Evolutionary conservation across 2,329 filamentous ascomycete species (phyloP).

Genomic region (Fusarium sp.): DNA sequence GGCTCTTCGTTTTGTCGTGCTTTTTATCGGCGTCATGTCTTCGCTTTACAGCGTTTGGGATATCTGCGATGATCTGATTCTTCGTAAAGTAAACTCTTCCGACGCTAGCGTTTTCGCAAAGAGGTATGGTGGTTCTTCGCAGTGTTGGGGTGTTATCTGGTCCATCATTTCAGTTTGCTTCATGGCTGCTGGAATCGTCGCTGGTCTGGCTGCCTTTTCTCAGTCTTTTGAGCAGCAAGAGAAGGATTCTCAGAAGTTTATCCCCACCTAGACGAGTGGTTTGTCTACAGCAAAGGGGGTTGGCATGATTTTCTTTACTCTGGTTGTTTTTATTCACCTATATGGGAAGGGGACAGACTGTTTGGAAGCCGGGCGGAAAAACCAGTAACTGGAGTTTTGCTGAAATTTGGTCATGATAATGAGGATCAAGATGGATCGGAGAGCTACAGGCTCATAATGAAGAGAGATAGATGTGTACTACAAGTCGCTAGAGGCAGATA

Average conservation of each 20-base stretch:
- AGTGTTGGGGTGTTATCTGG: constrained; percentile 87
- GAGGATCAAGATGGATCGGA: constrained; percentile 11
- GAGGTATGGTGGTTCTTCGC: constrained; percentile 81
- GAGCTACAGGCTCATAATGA: not conserved
- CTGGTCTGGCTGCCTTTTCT: constrained; percentile 80
- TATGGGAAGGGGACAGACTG: not conserved
- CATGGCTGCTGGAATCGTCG: constrained; percentile 80
- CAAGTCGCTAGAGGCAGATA: not conserved
- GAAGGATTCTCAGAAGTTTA: constrained; percentile 75
- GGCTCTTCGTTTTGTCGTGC: constrained; percentile 77
- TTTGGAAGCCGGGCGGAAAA: not conserved
- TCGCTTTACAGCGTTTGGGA: constrained; percentile 86
- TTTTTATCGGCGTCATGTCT: constrained; percentile 87
- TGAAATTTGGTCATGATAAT: constrained; percentile 32
- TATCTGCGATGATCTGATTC: constrained; percentile 85
- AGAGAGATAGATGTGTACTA: constrained; percentile 9
- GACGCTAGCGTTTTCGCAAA: constrained; percentile 85
- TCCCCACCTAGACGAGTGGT: constrained; percentile 57
- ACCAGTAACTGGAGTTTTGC: not conserved
- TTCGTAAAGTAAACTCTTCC: constrained; percentile 83
- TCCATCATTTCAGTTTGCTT: constrained; percentile 77
- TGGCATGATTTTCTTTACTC: not conserved
- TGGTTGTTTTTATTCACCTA: not conserved
- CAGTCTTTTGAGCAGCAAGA: constrained; percentile 77
- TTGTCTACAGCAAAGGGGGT: not conserved